phyloP scores from a whole-genome alignment of 352 stramenopile genomes.

The Globisporangium emineosum region DNA sequence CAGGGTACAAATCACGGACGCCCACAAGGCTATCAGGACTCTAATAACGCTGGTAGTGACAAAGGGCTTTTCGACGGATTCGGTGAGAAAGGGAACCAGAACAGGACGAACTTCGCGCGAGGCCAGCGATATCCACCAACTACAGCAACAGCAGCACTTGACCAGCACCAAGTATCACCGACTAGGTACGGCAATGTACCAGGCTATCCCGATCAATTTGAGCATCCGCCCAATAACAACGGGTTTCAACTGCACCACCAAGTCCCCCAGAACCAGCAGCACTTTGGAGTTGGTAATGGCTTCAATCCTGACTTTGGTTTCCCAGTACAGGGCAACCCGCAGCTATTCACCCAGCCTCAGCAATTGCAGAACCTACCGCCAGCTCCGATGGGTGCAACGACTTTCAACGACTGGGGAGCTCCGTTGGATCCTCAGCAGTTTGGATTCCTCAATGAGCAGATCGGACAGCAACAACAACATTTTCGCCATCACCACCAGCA shows the following conservation, averaged over 20 bases:
- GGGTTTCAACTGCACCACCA: too few species aligned
- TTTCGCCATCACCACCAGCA: constrained; percentile 17
- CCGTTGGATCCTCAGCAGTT: constrained; percentile 8
- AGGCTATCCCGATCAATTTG: neutral
- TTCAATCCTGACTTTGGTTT: neutral
- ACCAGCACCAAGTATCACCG: constrained; percentile 17
- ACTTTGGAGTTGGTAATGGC: neutral
- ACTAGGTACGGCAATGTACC: neutral
- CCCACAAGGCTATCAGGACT: constrained; percentile 1
- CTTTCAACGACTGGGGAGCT: constrained; percentile 9
- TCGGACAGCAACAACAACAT: constrained; percentile 18
- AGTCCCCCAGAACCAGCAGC: neutral
- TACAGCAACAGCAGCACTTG: constrained; percentile 7
- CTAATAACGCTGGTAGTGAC: neutral
- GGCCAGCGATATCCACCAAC: constrained; percentile 26
- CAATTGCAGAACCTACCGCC: neutral
- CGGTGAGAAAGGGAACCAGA: constrained; percentile 31
- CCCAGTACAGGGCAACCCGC: neutral
- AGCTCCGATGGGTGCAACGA: neutral
- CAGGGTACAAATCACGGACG: constrained; percentile 16
- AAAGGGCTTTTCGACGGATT: constrained; percentile 43
- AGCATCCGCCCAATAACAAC: neutral
- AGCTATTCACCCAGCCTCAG: constrained; percentile 10
- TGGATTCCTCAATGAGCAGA: neutral
- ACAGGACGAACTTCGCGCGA: constrained; percentile 40